phyloP scores from a whole-genome alignment of 1,284 basidiomycete genomes.

The Ustilago tritici region DNA sequence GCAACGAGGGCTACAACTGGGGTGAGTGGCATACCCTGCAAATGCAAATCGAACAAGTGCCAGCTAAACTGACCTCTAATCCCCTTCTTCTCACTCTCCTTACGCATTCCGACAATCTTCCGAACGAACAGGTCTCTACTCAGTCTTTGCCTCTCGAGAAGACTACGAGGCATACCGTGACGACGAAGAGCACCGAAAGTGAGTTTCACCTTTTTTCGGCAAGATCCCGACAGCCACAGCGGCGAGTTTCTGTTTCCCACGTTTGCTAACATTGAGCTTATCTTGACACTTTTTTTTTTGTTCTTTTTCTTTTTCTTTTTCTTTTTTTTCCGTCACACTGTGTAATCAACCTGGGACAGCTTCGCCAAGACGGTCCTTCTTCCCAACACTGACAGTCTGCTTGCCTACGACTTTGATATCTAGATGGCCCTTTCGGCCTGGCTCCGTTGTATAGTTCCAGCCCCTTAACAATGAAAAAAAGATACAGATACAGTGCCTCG shows the following conservation, averaged over 20 bases:
- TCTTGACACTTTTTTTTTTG: not conserved
- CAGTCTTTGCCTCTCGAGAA: constrained; percentile 50
- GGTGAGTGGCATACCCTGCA: constrained; percentile 31
- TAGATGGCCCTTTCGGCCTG: constrained; percentile 1
- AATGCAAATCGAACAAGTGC: not conserved
- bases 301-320: not conserved
- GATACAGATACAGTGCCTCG: not conserved
- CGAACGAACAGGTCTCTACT: constrained; percentile 50
- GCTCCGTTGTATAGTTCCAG: not conserved
- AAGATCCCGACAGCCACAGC: constrained; percentile 11
- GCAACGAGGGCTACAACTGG: constrained; percentile 63
- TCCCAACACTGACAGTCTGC: constrained; percentile 58
- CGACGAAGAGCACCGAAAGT: constrained; percentile 65
- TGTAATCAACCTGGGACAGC: constrained; percentile 25
- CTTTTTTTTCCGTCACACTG: not conserved
- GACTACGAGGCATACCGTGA: constrained; percentile 61
- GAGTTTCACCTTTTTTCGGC: constrained; percentile 21
- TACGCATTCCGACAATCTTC: constrained; percentile 6
- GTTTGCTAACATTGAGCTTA: constrained; percentile 10
- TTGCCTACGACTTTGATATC: constrained; percentile 64
- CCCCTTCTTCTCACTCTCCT: not conserved
- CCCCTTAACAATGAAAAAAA: not conserved
- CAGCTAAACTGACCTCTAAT: constrained; percentile 6
- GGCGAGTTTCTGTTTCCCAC: not conserved
- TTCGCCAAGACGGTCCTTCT: constrained; percentile 59